These are phyloP conservation scores for Rhizophagus sp. DNA, from an alignment of 192 early-diverging fungal species.

Conservation along the genomic window DNA sequence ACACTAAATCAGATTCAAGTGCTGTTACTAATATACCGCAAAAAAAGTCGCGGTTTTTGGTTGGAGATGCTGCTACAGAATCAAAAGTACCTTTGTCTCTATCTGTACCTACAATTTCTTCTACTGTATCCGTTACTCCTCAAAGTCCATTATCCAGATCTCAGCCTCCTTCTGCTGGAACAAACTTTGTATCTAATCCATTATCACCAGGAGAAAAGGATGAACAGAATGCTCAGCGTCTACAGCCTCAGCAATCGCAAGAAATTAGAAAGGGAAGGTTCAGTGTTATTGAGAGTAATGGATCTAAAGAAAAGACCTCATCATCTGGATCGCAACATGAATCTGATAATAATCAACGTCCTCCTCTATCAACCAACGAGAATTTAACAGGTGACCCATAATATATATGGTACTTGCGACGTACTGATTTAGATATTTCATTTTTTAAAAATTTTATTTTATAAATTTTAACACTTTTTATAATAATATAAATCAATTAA, in stretches of 20 bases:
- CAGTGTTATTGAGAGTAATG: slow-evolving; percentile 53
- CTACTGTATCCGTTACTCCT: not conserved
- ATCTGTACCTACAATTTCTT: slow-evolving; percentile 25
- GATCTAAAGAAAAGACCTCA: not conserved
- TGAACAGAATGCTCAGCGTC: not conserved
- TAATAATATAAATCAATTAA: not conserved
- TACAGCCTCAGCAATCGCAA: slow-evolving; percentile 21
- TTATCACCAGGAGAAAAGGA: not conserved
- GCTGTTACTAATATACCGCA: slow-evolving; percentile 26
- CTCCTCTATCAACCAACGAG: slow-evolving; percentile 20
- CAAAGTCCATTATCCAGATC: slow-evolving; percentile 23
- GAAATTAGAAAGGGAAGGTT: slow-evolving; percentile 77
- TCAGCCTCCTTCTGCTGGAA: slow-evolving; percentile 25
- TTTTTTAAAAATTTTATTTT: not conserved
- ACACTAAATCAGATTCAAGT: not conserved
- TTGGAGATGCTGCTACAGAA: slow-evolving; percentile 30
- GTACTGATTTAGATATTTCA: slow-evolving; percentile 9
- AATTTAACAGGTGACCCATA: slow-evolving; percentile 25
- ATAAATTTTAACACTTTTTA: not conserved
- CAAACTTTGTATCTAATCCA: slow-evolving; percentile 24
- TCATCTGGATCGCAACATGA: slow-evolving; percentile 11
- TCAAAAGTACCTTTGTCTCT: slow-evolving; percentile 8
- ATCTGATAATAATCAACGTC: slow-evolving; percentile 26
- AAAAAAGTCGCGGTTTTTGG: slow-evolving; percentile 50
- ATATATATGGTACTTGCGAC: slow-evolving; percentile 29